Percentiles rank a stretch among this genome's conserved stretches.
phyloP scores from a whole-genome alignment of 306 rosid species.

The Vigna mungo region DNA sequence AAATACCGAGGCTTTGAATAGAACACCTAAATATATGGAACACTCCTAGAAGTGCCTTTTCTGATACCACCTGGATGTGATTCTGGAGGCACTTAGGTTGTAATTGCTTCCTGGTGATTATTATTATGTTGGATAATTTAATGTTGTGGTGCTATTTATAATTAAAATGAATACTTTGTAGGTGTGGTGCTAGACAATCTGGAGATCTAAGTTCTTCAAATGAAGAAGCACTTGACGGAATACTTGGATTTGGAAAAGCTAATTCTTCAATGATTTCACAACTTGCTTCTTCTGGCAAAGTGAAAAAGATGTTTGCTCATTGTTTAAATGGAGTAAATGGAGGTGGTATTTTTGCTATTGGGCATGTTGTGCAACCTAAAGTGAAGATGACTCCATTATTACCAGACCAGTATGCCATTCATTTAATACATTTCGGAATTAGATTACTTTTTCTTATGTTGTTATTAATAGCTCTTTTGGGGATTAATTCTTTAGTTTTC shows the following conservation, averaged over 20 bases:
- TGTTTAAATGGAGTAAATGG: constrained; percentile 95
- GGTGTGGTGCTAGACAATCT: constrained; percentile 97
- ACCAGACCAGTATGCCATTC: constrained; percentile 84
- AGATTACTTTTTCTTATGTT: constrained; percentile 19
- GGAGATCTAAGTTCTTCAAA: constrained; percentile 75
- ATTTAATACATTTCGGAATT: constrained; percentile 11
- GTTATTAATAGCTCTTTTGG: constrained; percentile 15
- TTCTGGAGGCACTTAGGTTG: constrained; percentile 29
- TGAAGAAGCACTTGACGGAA: constrained; percentile 96
- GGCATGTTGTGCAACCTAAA: constrained; percentile 94
- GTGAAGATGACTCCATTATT: constrained; percentile 92
- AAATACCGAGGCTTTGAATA: constrained; percentile 1
- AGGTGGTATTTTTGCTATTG: constrained; percentile 98
- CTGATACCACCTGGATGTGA: constrained; percentile 4
- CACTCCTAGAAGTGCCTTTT: constrained; percentile 26
- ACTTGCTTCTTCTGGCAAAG: constrained; percentile 88
- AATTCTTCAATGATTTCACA: constrained; percentile 94
- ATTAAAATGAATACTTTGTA: constrained; percentile 46
- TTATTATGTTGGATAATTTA: constrained; percentile 30
- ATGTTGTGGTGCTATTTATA: background rate
- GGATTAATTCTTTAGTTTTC: constrained; percentile 36
- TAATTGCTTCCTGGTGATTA: constrained; percentile 24
- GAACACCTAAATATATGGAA: constrained; percentile 9
- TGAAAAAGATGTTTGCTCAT: constrained; percentile 98
- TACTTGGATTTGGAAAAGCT: constrained; percentile 97